These are phyloP conservation scores for Pseudogymnoascus sp. DNA, from an alignment of 2,329 filamentous ascomycete genomes.

Conservation along the genomic window DNA sequence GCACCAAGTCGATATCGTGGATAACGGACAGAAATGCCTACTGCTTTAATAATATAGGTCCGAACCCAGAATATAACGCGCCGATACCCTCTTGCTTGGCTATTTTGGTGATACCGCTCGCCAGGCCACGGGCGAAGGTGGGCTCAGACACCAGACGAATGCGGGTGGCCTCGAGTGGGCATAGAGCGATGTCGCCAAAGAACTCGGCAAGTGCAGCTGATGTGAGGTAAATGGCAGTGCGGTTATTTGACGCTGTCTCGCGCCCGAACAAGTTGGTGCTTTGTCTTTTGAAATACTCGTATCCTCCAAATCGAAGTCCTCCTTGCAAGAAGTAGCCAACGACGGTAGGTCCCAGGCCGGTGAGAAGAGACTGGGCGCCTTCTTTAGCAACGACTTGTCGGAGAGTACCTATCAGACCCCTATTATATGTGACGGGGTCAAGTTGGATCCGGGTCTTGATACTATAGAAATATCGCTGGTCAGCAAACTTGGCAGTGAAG, in stretches of 20 bases:
- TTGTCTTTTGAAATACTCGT: constrained; percentile 95
- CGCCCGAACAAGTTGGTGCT: constrained; percentile 72
- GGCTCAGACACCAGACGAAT: constrained; percentile 88
- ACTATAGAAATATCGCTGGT: constrained; percentile 39
- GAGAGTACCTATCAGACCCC: constrained; percentile 78
- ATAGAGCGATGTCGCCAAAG: constrained; percentile 73
- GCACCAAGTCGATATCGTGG: neutral
- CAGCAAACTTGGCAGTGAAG: constrained; percentile 14
- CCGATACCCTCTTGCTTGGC: constrained; percentile 71
- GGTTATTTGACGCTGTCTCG: constrained; percentile 69
- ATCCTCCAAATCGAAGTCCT: constrained; percentile 88
- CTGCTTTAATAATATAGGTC: constrained; percentile 78
- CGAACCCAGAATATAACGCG: constrained; percentile 88
- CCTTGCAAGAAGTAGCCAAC: constrained; percentile 93
- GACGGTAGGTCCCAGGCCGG: constrained; percentile 75
- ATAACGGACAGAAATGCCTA: constrained; percentile 35
- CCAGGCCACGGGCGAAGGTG: constrained; percentile 70
- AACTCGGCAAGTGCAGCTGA: constrained; percentile 58
- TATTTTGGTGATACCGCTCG: constrained; percentile 77
- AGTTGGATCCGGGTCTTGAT: constrained; percentile 96
- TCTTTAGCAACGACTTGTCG: constrained; percentile 75
- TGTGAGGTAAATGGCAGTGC: constrained; percentile 72
- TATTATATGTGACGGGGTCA: constrained; percentile 82
- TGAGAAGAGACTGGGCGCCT: constrained; percentile 78
- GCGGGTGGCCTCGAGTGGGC: constrained; percentile 86